Conservation (phyloP, 1,284 basidiomycete species). For the Ustilago crameri region DNA sequence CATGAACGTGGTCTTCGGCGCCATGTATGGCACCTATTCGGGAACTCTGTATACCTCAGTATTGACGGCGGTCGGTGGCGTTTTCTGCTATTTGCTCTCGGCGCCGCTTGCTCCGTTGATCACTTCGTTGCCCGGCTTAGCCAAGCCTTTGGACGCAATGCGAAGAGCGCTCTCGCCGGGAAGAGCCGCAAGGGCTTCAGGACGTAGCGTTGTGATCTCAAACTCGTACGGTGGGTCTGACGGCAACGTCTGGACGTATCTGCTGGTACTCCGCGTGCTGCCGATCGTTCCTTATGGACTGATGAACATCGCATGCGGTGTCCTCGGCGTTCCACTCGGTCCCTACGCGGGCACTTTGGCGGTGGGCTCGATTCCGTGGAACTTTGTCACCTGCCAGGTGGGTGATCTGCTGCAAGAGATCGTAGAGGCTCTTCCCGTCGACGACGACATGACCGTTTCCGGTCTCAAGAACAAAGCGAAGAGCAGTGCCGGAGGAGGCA, state of each 20-base stretch:
- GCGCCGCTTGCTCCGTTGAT: slow-evolving; percentile 58
- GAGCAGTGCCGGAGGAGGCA: slow-evolving; percentile 48
- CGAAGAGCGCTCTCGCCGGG: slow-evolving; percentile 52
- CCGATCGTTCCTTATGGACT: slow-evolving; percentile 66
- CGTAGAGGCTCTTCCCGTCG: slow-evolving; percentile 50
- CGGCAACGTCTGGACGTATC: slow-evolving; percentile 60
- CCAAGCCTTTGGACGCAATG: slow-evolving; percentile 63
- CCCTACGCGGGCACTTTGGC: slow-evolving; percentile 62
- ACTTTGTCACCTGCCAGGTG: slow-evolving; percentile 65
- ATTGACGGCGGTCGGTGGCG: slow-evolving; percentile 63
- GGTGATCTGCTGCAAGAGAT: slow-evolving; percentile 65
- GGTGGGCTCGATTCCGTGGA: slow-evolving; percentile 65
- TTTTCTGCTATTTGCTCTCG: slow-evolving; percentile 62
- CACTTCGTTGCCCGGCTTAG: slow-evolving; percentile 54
- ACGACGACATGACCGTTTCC: slow-evolving; percentile 26
- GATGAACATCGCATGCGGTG: slow-evolving; percentile 67
- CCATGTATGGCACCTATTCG: slow-evolving; percentile 64
- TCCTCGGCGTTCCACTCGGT: slow-evolving; percentile 62
- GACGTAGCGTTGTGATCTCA: slow-evolving; percentile 45
- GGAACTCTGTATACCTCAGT: slow-evolving; percentile 63
- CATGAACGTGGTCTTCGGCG: slow-evolving; percentile 67
- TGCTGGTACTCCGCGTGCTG: slow-evolving; percentile 63
- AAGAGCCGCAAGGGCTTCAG: slow-evolving; percentile 28
- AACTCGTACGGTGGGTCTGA: slow-evolving; percentile 19
- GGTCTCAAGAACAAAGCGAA: slow-evolving; percentile 27